Base-by-base conservation (phyloP, 2,329 filamentous ascomycete species). In the Diaporthe sp. region DNA sequence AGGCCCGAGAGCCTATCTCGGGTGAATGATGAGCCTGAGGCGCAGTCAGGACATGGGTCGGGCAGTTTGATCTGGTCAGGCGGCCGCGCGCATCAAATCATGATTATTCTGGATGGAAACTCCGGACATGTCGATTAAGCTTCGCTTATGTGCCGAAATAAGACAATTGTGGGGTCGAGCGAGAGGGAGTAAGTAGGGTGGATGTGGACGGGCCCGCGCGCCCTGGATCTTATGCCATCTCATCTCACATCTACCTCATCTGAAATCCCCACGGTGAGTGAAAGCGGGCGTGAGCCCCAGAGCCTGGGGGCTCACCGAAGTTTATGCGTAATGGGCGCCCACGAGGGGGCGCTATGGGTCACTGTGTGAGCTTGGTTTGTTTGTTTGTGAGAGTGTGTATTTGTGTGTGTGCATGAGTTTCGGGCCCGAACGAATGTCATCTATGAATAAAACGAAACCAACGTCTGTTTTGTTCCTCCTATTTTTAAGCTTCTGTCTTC, bases 391-490 rank as follows among this genome's bases (percentile, higher is more conserved):
- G 19, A n/a, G 12, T 31, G 62, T 42, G 15, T 46, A 22, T 65
- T 2, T 67, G 17, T 67, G 28, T 49, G 2, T 34, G 19, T 37
- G 65, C 65, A 42, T 70, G 34, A 70, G 34, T 55, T 37, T 55
- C 49, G 15, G 22, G 46, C 31, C 37, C 25, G 65, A 55, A 70
- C n/a, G 46, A 68, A 39, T 70, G 49, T 55, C 34, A 55, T 42
- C 65, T 68, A 68, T 68, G 44, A 51, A 68, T 68, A 53, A 68
- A 68, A 68, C 62, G 62, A 68, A 68, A 68, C 44, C 28, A 49
- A 51, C 44, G 28, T 37, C 62, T 68, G n/a, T 51, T 68, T 68
- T 68, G 49, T 51, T 37, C 28, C n/a, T 19, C 31, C 31, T 68
- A 39, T 49, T 51, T 53, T 51, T 22, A 68, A 13, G 19, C 46